Evolutionary conservation across 1,284 basidiomycete species (phyloP).

Genomic region (Abortiporus biennis): DNA sequence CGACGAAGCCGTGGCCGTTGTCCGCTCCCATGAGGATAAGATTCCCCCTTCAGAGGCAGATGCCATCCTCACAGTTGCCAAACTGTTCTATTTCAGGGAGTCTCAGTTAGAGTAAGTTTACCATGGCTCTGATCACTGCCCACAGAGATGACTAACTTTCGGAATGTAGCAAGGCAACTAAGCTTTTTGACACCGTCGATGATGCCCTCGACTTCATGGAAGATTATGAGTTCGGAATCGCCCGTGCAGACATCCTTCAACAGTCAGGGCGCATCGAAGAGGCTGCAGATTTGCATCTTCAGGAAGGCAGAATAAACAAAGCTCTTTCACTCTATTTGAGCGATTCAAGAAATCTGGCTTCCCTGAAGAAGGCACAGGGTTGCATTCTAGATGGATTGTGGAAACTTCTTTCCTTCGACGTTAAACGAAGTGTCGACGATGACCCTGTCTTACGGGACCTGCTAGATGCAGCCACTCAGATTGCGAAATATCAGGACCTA

Average conservation of each 20-base stretch:
- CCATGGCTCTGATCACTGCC: neutral
- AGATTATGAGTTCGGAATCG: conserved; percentile 46
- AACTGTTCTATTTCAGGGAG: conserved; percentile 44
- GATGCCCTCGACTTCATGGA: conserved; percentile 55
- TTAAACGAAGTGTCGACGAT: too few species aligned
- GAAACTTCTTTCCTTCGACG: conserved; percentile 21
- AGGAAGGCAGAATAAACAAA: conserved; percentile 40
- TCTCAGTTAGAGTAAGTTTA: conserved; percentile 34
- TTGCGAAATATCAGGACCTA: conserved; percentile 5
- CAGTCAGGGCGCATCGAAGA: conserved; percentile 37
- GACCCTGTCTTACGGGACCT: too few species aligned
- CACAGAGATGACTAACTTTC: neutral
- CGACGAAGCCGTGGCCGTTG: conserved; percentile 45
- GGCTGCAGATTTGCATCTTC: conserved; percentile 50
- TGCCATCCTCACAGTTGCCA: conserved; percentile 41
- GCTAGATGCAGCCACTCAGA: conserved; percentile 6
- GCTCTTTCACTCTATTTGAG: conserved; percentile 43
- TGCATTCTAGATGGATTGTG: conserved; percentile 23
- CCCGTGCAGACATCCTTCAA: conserved; percentile 45
- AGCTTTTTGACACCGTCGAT: conserved; percentile 45
- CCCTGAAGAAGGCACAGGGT: conserved; percentile 12
- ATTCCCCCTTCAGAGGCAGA: conserved; percentile 32
- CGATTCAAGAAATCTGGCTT: conserved; percentile 18
- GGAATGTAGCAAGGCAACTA: conserved; percentile 35
- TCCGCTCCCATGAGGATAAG: conserved; percentile 26